Base-by-base conservation (phyloP, 805 yeast genomes). In the Ogataea polymorpha region DNA sequence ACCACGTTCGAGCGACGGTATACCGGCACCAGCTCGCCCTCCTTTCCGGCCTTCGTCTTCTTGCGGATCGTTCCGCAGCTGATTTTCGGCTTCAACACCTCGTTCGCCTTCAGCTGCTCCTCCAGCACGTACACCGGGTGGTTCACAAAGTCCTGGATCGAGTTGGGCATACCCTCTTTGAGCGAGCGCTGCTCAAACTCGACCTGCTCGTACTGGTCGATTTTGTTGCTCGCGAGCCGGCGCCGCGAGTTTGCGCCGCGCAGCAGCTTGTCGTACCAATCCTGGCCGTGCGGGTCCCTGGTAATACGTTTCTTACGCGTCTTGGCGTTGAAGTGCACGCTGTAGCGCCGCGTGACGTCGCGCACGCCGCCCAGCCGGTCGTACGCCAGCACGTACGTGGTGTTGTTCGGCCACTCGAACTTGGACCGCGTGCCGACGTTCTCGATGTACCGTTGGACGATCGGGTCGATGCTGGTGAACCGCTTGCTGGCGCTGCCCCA, bases 381-480 rank as follows among this genome's bases (percentile, higher is more conserved):
- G 58, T 68, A 89, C 0, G 93, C 96, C 28, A 91, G 63, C 2
- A 79, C 95, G 59, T 91, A 93, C 29, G 79, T 68, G 21, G 89
- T 56, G 32, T 75, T 74, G 42, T 67, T 51, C 1, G 93, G 86
- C 0, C 98, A 96, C 53, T 90, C 66, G 10, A 62, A 41, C 44
- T 68, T 73, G 10, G 76, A 65, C 41, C 74, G 61, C 57, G 63
- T 59, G 6, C 77, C 75, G 6, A 82, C 74, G 24, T 75, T 68
- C 59, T 87, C 95, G 28, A 87, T 76, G 7, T 73, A 61, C 41
- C 75, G 62, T 41, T 81, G 72, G 21, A 82, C 80, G 0, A 82
- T 66, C 0, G 97, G 93, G 54, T 93, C 99, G 2, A 89, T 71
- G 2, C 95, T 77, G n/a, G 89, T 73, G 95, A 96, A 91, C 36